These are phyloP conservation scores for Pythium biforme DNA, from an alignment of 352 stramenopile species.

Conservation along the genomic window DNA sequence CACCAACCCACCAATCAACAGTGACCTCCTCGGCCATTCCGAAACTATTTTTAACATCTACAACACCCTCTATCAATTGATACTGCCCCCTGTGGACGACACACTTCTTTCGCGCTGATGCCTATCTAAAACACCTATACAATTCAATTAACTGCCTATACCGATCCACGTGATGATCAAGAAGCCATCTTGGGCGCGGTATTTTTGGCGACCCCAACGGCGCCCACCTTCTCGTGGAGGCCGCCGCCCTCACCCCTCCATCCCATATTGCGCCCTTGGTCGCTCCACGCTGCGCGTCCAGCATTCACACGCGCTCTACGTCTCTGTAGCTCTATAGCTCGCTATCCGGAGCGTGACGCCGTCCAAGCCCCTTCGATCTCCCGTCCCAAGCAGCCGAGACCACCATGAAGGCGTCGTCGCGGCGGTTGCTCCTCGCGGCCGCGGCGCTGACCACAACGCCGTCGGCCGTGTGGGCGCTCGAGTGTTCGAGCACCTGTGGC, in stretches of 20 bases:
- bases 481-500: slow-evolving; percentile 77
- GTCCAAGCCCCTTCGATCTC: not conserved
- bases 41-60: slow-evolving; percentile 1
- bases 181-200: not conserved
- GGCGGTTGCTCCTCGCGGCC: not conserved
- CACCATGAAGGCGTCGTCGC: slow-evolving; percentile 3
- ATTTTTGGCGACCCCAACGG: no score
- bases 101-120: no score
- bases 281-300: not conserved
- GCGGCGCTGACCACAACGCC: slow-evolving; percentile 17
- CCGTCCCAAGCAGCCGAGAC: no score
- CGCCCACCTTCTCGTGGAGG: no score
- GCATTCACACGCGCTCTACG: not conserved
- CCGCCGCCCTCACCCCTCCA: not conserved
- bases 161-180: not conserved
- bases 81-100: not conserved
- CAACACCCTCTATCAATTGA: not conserved
- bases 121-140: not conserved
- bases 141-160: not conserved
- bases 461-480: slow-evolving; percentile 25
- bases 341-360: no score
- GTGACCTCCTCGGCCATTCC: not conserved
- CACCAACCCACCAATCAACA: not conserved
- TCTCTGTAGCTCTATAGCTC: no score
- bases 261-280: not conserved